Percentiles rank a stretch among this genome's conserved stretches.
These are phyloP conservation scores for Aspergillus ochraceus DNA, from an alignment of 2,329 filamentous ascomycete species.

Conservation along the genomic window DNA sequence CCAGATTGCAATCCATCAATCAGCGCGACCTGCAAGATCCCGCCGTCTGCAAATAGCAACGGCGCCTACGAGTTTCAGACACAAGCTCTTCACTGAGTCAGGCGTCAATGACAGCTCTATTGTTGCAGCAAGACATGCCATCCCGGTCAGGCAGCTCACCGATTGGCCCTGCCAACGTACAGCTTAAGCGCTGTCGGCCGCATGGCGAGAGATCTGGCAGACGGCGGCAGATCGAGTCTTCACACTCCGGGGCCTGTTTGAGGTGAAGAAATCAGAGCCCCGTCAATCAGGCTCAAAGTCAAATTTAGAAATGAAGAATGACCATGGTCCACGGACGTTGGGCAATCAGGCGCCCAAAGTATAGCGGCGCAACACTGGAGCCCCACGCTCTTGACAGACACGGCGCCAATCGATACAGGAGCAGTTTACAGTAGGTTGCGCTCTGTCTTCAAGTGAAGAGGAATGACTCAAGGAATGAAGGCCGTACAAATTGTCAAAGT, in stretches of 20 bases:
- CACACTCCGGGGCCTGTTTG: neutral
- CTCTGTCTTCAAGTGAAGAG: neutral
- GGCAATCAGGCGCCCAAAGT: neutral
- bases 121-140: constrained; percentile 13
- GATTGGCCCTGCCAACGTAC: constrained; percentile 5
- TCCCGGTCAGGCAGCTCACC: neutral
- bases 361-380: neutral
- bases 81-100: constrained; percentile 6
- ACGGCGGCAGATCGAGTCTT: neutral
- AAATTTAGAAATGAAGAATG: neutral
- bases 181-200: constrained; percentile 9
- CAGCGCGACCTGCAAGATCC: constrained; percentile 5
- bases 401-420: constrained; percentile 4
- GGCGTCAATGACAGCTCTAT: neutral
- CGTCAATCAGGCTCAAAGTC: neutral
- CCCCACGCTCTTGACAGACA: neutral
- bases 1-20: neutral
- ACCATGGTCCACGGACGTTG: constrained; percentile 1
- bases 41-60: constrained; percentile 19
- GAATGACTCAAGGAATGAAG: neutral
- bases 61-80: constrained; percentile 16
- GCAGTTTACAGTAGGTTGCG: neutral
- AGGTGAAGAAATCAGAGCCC: neutral
- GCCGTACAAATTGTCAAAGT: neutral
- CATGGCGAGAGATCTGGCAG: neutral